phyloP scores from a whole-genome alignment of 2,329 filamentous ascomycete species.

The Clarireedia paspali region DNA sequence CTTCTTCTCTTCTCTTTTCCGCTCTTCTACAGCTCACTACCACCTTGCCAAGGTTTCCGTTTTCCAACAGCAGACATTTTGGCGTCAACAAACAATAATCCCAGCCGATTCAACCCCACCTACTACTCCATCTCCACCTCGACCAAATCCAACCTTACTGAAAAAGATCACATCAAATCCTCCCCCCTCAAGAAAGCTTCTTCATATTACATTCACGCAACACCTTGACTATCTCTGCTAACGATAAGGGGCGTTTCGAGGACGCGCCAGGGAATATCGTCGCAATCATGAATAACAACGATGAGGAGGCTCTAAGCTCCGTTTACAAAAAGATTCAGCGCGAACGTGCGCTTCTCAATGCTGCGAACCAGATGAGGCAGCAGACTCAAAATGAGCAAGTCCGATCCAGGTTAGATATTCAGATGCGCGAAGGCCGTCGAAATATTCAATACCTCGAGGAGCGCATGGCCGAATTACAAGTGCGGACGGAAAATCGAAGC shows the following conservation, averaged over 20 bases:
- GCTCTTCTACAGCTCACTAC: not conserved
- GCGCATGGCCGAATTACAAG: slow-evolving; percentile 78
- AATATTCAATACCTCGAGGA: slow-evolving; percentile 97
- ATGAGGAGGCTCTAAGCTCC: slow-evolving; percentile 61
- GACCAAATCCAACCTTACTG: slow-evolving; percentile 5
- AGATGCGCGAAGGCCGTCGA: slow-evolving; percentile 86
- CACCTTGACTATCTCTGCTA: not conserved
- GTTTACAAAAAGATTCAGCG: slow-evolving; percentile 97
- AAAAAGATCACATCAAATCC: not conserved
- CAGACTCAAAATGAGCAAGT: slow-evolving; percentile 92
- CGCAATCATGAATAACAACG: slow-evolving; percentile 47
- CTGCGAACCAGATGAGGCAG: slow-evolving; percentile 89
- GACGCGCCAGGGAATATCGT: not conserved
- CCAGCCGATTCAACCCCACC: slow-evolving; percentile 7
- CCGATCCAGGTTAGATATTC: slow-evolving; percentile 80
- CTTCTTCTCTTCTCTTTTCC: no score
- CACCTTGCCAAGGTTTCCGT: slow-evolving; percentile 6
- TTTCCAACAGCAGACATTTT: slow-evolving; percentile 5
- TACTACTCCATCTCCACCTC: slow-evolving; percentile 9
- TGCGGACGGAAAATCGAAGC: slow-evolving; percentile 65
- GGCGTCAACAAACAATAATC: slow-evolving; percentile 10
- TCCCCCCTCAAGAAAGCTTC: not conserved
- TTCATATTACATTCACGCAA: not conserved
- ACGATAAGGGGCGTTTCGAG: not conserved
- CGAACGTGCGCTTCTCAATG: slow-evolving; percentile 90